Evolutionary conservation across 805 yeast species (phyloP), one percentile per base, ranked within the genome.

Genomic region (Metschnikowia gruessii): DNA sequence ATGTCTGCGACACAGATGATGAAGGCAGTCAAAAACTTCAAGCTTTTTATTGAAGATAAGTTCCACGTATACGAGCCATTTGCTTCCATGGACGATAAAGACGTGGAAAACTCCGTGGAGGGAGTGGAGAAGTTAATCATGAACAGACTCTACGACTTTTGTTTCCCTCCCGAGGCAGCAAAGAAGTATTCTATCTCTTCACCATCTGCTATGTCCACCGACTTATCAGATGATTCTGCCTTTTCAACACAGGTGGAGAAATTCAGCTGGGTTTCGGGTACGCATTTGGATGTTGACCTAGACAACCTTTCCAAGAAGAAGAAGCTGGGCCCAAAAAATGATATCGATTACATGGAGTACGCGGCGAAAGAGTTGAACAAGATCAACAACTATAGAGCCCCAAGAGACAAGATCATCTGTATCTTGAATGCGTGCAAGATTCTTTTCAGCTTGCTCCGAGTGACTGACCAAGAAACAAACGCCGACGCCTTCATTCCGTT

Each of bases 401-500:
- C 99, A 13, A 74, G 99, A 43, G 99, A 95, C 61, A 94, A 94
- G 60, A 81, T 89, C 52, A 88, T 94, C 32, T 94, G 98, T 62
- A 75, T 94, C 2, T 73, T 94, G 51, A 95, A 94, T 66, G 82
- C 94, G 43, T 92, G 97, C 61, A 92, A 92, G 64, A 91, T 94
- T 17, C 84, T 95, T 5, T 91, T 90, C 71, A 95, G 96, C 10
- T 74, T 88, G 47, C 77, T 95, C 39, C 82, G 90, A 51, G 87
- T 82, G 50, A 75, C 81, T 44, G 85, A 82, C 48, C 70, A 73
- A 42, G 92, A 87, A 55, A 69, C 76, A 8, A 91, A 90, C 55
- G 99, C 99, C 0, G 99, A 94, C 66, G 81, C 87, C 32, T 94
- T 94, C 64, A 77, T 94, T n/a, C 99, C 99, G 0, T 63, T 92